phyloP scores from a whole-genome alignment of 768 basidiomycete species.

The Hortiboletus campestris region DNA sequence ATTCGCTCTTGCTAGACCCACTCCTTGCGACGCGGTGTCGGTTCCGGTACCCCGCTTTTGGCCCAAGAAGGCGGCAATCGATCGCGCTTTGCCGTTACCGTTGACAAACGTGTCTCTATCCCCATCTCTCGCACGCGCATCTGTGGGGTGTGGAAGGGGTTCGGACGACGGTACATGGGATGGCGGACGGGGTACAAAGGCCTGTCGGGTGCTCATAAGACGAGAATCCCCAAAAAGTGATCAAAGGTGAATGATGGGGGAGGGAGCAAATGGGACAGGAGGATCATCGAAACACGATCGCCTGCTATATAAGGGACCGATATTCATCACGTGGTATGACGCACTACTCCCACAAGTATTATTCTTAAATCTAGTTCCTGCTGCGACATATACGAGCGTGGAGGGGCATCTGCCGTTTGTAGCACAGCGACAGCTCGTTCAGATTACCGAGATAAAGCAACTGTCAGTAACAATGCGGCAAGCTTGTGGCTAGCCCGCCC shows the following conservation, averaged over 20 bases:
- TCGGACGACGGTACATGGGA: conserved; percentile 12
- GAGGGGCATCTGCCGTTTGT: neutral
- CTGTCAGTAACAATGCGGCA: no score
- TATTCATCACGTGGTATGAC: conserved; percentile 13
- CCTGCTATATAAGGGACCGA: conserved; percentile 5
- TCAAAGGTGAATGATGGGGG: neutral
- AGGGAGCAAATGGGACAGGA: neutral
- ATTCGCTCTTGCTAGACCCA: conserved; percentile 3
- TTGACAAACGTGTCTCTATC: conserved; percentile 3
- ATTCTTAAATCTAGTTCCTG: no score
- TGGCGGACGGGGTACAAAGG: conserved; percentile 22
- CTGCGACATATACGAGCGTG: neutral
- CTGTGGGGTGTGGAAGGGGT: neutral
- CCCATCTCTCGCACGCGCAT: conserved; percentile 2
- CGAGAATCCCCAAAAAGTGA: neutral
- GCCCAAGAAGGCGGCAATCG: conserved; percentile 23
- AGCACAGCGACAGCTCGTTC: no score
- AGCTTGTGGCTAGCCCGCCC: no score
- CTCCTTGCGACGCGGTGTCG: neutral
- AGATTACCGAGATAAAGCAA: no score
- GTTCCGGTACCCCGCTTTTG: conserved; percentile 12
- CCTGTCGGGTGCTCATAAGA: conserved; percentile 28
- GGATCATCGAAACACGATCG: neutral
- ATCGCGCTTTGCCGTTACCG: conserved; percentile 17
- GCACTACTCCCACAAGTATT: no score